Base-by-base conservation (phyloP, 495 filamentous ascomycete genomes). In the Annulohypoxylon maeteangense region DNA sequence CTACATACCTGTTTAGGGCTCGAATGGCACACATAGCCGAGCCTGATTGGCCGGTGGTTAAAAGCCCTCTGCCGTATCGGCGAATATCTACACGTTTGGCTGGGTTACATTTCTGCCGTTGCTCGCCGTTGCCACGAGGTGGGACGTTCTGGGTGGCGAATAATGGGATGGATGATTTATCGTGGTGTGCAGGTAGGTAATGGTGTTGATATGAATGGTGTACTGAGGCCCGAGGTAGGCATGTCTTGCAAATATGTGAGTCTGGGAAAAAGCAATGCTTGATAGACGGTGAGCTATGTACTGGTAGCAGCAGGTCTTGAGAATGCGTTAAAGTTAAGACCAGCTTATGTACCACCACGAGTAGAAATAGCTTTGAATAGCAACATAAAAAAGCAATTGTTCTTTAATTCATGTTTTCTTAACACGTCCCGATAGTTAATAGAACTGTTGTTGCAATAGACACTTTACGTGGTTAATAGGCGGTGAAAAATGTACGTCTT, bases 1-100 rank as follows among this genome's bases (percentile, higher is more conserved):
- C 44, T 58, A 36, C 32, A 11, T 36, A 51, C 63, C 31, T 40
- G 25, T 66, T 66, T 32, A 29, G 53, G 51, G 40, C 63, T 6
- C 22, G 44, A 14, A 42, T 18, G n/a, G 40, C 40, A 44, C 40
- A 8, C 40, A 44, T 44, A 12, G 40, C 18, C 23, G 12, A 18
- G 40, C 18, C 40, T 47, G 66, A 62, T 68, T 64, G 60, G 54
- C 23, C n/a, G 16, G 40, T 25, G 12, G 42, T 2, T 4, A 31
- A 2, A 12, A 18, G 16, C 16, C 7, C 32, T 16, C 7, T 45
- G 32, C n/a, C 61, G 50, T 45, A 45, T 62, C 45, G 45, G 32
- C 20, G 59, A 62, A 62, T 62, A 62, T 14, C 10, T 36, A 34
- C 20, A 31, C 32, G 16, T 29, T 50, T 56, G 38, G 53, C 29